Evolutionary conservation across 768 basidiomycete genomes (phyloP).

Genomic region (Mycena sanguinolenta): DNA sequence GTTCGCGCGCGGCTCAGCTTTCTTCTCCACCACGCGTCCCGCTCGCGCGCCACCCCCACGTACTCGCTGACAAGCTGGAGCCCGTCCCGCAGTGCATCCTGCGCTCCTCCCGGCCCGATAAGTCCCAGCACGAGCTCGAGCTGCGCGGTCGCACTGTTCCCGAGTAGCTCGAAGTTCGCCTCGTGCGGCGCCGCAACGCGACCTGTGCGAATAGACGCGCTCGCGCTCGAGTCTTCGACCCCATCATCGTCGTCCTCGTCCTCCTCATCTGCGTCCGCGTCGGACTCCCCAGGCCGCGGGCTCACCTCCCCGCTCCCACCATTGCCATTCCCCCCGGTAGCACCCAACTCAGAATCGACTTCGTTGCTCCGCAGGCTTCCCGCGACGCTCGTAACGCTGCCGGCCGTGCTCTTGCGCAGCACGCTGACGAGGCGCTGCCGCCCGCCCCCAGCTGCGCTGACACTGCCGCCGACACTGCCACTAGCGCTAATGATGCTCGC

Average conservation of each 20-base stretch:
- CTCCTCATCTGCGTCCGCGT: constrained; percentile 32
- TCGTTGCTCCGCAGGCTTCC: constrained; percentile 8
- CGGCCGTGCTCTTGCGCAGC: constrained; percentile 20
- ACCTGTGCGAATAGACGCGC: constrained; percentile 43
- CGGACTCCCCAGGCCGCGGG: constrained; percentile 41
- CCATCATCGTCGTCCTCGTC: constrained; percentile 42
- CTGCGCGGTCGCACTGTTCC: constrained; percentile 79
- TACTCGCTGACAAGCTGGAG: constrained; percentile 74
- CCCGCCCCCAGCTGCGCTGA: constrained; percentile 28
- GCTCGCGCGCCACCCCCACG: constrained; percentile 73
- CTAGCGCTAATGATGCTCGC: constrained; percentile 41
- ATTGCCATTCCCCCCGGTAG: constrained; percentile 7
- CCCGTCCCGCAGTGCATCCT: constrained; percentile 72
- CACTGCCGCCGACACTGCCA: constrained; percentile 12
- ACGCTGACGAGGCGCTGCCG: constrained; percentile 33
- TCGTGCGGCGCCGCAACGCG: constrained; percentile 67
- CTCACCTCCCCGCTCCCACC: constrained; percentile 38
- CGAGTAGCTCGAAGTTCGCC: constrained; percentile 72
- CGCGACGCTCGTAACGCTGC: not conserved
- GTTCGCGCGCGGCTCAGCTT: constrained; percentile 75
- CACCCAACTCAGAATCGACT: constrained; percentile 22
- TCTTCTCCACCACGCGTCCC: constrained; percentile 86
- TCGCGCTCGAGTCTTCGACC: constrained; percentile 55
- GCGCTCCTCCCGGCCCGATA: constrained; percentile 46
- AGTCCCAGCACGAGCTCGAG: constrained; percentile 82